Evolutionary conservation across 1,139 yeast genomes (phyloP).

Genomic region (Magnusiomyces suaveolens): DNA sequence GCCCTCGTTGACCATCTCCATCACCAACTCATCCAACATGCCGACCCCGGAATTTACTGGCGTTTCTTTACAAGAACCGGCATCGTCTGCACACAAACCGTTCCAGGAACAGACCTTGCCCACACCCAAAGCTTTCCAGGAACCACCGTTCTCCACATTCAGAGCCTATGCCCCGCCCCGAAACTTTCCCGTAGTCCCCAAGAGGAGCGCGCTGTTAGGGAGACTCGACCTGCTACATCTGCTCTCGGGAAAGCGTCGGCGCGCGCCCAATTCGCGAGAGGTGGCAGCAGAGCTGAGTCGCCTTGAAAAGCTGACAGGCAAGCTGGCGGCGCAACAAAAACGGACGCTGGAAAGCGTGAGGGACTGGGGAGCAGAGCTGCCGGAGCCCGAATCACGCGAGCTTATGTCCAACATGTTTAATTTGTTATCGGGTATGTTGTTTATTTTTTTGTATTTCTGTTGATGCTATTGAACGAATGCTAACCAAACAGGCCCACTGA

Average conservation of each 20-base stretch:
- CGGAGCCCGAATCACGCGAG: constrained; percentile 13
- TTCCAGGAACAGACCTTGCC: too few species aligned
- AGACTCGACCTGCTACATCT: background rate
- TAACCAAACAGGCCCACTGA: constrained; percentile 12
- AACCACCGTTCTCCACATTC: too few species aligned
- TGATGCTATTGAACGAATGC: too few species aligned
- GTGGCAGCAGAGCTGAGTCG: constrained; percentile 9
- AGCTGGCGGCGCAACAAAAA: constrained; percentile 9
- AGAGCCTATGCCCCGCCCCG: too few species aligned
- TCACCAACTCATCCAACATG: too few species aligned
- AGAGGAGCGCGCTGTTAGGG: too few species aligned
- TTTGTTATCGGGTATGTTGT: constrained; percentile 7
- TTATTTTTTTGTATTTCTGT: background rate
- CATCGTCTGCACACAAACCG: too few species aligned
- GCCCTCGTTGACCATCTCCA: too few species aligned
- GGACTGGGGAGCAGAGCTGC: constrained; percentile 12
- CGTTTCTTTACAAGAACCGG: too few species aligned
- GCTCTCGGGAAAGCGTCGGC: constrained; percentile 6
- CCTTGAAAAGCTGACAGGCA: constrained; percentile 9
- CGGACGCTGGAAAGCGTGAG: constrained; percentile 6
- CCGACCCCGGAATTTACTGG: too few species aligned
- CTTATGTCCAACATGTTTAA: constrained; percentile 11
- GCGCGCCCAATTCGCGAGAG: constrained; percentile 9
- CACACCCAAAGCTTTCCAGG: too few species aligned
- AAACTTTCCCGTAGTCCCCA: too few species aligned